phyloP scores from a whole-genome alignment of 805 yeast genomes.

The Ogataea dorogensis region DNA sequence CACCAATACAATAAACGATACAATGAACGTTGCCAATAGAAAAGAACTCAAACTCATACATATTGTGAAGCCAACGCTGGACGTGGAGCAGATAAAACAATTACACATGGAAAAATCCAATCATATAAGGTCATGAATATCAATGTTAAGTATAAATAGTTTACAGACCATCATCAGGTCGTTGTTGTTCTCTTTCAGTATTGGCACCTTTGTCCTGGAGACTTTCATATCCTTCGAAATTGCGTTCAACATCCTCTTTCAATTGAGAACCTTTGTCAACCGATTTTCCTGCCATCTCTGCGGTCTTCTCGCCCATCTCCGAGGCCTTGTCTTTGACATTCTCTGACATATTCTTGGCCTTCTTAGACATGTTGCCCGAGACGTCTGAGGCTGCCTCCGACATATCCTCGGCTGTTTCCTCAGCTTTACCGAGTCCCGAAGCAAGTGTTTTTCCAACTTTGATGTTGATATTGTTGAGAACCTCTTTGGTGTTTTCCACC shows the following conservation, averaged over 20 bases:
- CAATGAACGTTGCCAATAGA: neutral
- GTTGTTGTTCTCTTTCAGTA: slow-evolving; percentile 42
- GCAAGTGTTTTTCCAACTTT: slow-evolving; percentile 43
- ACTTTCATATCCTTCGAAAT: slow-evolving; percentile 34
- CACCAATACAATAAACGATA: neutral
- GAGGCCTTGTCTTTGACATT: slow-evolving; percentile 13
- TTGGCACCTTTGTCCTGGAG: slow-evolving; percentile 45
- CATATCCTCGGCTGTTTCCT: slow-evolving; percentile 25
- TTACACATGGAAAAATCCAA: neutral
- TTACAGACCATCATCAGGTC: slow-evolving; percentile 47
- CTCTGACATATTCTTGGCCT: slow-evolving; percentile 3
- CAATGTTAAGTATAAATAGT: neutral
- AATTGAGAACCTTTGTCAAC: slow-evolving; percentile 7
- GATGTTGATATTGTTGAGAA: slow-evolving; percentile 19
- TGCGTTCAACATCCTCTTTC: slow-evolving; percentile 8
- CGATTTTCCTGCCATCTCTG: slow-evolving; percentile 9
- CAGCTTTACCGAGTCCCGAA: slow-evolving; percentile 40
- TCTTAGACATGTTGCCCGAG: no score
- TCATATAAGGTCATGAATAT: neutral
- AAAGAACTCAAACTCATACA: slow-evolving; percentile 37
- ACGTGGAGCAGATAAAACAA: slow-evolving; percentile 15
- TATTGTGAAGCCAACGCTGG: slow-evolving; percentile 24
- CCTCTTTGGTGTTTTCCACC: slow-evolving; percentile 27
- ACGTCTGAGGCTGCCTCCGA: slow-evolving; percentile 13
- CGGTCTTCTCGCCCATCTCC: neutral